Base-by-base conservation (phyloP, 2,329 filamentous ascomycete species). In the Scedosporium dehoogii region DNA sequence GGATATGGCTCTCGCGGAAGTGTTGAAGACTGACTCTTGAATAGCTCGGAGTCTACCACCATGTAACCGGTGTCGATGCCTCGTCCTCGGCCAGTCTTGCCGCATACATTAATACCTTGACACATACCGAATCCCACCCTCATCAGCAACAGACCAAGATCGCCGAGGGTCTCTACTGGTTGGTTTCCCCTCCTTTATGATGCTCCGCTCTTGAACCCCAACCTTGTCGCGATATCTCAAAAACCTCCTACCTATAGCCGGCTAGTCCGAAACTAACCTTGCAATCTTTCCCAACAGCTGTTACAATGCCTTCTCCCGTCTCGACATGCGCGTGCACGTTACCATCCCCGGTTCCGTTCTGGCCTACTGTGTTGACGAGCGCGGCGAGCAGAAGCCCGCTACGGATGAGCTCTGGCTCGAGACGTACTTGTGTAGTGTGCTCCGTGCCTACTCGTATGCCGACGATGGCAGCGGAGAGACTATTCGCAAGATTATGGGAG, bases 321-420 rank as follows among this genome's bases (percentile, higher is more conserved):
- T 97, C 61, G 94, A 99, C 72, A 99, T 99, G 94, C 91, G 94
- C 65, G 93, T 99, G 12, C 92, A 97, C 72, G 93, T 99, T 64
- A 93, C 92, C 67, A 97, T 99, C 66, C 94, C 94, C 18, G 94
- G 94, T 64, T 94, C 90, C 9, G 91, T 99, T 60, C 93, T 99
- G 74, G 96, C 91, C 75, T 97, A 97, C 74, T 97, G 93, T 74
- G 90, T 99, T 63, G 93, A 99, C 74, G 94, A 99, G 77, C 87
- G 92, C 70, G 94, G 94, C 67, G 93, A 97, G 73, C 96, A 96
- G 79, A 86, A 92, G 67, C 90, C 94, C 67, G 91, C 93, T 14
- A 93, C 92, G 0, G 94, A 99, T 67, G 90, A 93, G 38, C 81
- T 99, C 46, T 99, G 94, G 94, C 81, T 99, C 16, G 94, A 99